A percentile compares a stretch with the other conserved stretches of the same genome.
phyloP scores from a whole-genome alignment of 1,139 yeast species.

The Geotrichum restrictum region DNA sequence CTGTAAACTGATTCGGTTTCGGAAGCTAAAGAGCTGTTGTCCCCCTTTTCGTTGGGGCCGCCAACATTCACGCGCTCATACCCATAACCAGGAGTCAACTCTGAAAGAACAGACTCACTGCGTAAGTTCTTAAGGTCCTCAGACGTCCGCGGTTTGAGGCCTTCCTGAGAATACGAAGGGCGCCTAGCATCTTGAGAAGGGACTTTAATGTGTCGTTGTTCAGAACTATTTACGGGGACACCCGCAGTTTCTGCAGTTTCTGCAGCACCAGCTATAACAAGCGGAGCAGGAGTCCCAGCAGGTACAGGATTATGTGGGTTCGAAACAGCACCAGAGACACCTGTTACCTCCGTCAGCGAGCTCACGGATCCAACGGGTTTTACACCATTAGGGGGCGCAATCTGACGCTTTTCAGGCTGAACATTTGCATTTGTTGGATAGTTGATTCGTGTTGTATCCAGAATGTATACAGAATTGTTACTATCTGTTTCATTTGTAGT shows the following conservation, averaged over 20 bases:
- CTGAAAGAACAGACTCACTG: slow-evolving; percentile 25
- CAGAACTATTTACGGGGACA: neutral
- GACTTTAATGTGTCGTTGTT: neutral
- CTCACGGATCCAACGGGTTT: neutral
- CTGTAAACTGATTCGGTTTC: slow-evolving; percentile 6
- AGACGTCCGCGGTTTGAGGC: no score
- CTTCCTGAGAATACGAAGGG: no score
- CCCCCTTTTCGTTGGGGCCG: slow-evolving; percentile 10
- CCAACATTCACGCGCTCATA: slow-evolving; percentile 27
- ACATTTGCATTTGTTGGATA: slow-evolving; percentile 32
- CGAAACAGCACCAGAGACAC: neutral
- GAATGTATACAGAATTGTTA: slow-evolving; percentile 37
- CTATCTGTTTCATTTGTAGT: slow-evolving; percentile 27
- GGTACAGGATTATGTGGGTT: neutral
- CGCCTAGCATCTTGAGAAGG: no score
- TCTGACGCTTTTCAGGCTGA: slow-evolving; percentile 8
- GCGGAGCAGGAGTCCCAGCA: neutral
- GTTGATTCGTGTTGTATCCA: slow-evolving; percentile 42
- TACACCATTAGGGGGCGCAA: neutral
- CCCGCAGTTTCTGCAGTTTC: neutral
- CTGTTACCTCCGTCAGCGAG: neutral
- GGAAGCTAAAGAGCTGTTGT: neutral
- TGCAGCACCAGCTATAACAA: neutral
- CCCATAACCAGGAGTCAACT: slow-evolving; percentile 27
- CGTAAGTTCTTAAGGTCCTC: neutral